Conservation (phyloP, 2,329 filamentous ascomycete species). For the Fusarium falciforme region DNA sequence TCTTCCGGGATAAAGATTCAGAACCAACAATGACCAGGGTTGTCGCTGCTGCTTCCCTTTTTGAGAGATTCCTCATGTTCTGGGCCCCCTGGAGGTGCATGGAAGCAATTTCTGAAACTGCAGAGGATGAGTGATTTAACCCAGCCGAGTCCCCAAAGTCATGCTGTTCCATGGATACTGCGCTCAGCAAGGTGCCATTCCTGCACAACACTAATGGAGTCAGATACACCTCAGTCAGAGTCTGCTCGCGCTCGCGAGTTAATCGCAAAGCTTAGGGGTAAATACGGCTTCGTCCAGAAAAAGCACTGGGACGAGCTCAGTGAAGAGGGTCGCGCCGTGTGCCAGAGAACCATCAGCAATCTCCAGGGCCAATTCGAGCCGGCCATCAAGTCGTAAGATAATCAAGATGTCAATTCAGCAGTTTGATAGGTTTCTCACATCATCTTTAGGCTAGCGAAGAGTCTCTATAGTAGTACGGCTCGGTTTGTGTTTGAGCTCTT, state of each 20-base stretch:
- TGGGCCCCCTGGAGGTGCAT: neutral
- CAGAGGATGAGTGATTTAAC: neutral
- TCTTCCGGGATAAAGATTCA: neutral
- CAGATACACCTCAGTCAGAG: too few species aligned
- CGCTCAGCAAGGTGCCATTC: neutral
- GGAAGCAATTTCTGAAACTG: neutral
- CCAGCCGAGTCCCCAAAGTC: neutral
- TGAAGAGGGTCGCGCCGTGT: neutral
- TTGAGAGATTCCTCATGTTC: neutral
- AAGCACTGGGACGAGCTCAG: neutral
- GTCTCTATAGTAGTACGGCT: slow-evolving; percentile 2
- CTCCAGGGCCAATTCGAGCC: neutral
- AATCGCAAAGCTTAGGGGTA: too few species aligned
- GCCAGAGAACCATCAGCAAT: neutral
- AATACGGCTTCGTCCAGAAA: neutral
- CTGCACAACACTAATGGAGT: neutral
- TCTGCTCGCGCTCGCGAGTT: neutral
- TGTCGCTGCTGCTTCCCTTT: neutral
- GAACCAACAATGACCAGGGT: neutral
- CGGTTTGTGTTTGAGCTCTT: slow-evolving; percentile 16
- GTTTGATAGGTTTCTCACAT: neutral
- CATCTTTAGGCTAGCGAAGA: neutral
- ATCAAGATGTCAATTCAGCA: neutral
- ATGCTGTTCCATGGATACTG: neutral
- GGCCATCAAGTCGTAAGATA: neutral